Base-by-base conservation (phyloP, 2,329 filamentous ascomycete species). In the Botrytis cinerea region DNA sequence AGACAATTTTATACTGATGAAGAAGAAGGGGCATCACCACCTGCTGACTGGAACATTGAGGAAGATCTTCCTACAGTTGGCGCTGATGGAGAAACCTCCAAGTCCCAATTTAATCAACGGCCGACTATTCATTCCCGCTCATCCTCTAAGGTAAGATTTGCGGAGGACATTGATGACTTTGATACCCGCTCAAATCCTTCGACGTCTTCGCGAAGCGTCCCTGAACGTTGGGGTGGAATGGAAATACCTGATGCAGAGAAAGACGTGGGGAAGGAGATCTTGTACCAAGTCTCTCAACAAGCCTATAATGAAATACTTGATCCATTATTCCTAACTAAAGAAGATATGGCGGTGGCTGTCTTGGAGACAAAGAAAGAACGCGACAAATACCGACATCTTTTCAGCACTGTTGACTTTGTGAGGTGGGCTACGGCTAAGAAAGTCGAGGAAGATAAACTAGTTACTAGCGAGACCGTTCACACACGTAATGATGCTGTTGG, bases 231-330 rank as follows among this genome's bases (percentile, higher is more conserved):
- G 91, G 91, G 91, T 67, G 91, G 91, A 28, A 91, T 93, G 81
- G 92, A 94, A 70, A 90, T 97, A 25, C 92, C 93, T 0, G 90
- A 93, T 76, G 91, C 92, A 0, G 94, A 97, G 81, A 88, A 88
- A 74, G 94, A 97, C 81, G 90, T 93, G 9, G 94, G 80, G 25
- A 81, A 81, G 70, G 80, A 98, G 80, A 92, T 98, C 6, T 84
- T 98, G 1, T 98, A 97, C 79, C 93, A 97, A 81, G 90, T 97
- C 46, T 94, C 93, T 0, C 94, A 98, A 81, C 92, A 97, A 82
- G 92, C 94, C 0, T 93, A 97, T 83, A 98, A 98, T 79, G 94
- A 98, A 82, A 85, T 98, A 2, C 88, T 99, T 0, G 93, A 98
- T 79, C 87, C 90, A 1, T 86, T 99, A 0, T 99, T 99, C 84